Evolutionary conservation across 2,329 filamentous ascomycete species (phyloP).

Genomic region (Grosmannia serpens): DNA sequence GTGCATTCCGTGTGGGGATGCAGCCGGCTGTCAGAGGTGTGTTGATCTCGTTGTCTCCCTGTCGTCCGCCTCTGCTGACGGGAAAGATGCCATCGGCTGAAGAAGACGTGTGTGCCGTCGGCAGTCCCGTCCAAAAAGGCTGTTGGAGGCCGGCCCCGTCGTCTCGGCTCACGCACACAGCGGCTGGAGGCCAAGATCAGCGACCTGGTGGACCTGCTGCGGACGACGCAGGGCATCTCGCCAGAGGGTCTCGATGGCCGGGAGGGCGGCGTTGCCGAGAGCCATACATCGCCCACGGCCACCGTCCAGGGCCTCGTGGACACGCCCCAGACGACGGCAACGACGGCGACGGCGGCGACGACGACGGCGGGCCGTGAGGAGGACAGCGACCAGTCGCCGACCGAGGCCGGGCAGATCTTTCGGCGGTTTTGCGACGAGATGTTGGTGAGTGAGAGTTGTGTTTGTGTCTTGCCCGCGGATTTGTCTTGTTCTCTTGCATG

Average conservation of each 20-base stretch:
- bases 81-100: slow-evolving; percentile 23
- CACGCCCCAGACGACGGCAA: not conserved
- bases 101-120: slow-evolving; percentile 29
- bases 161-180: slow-evolving; percentile 23
- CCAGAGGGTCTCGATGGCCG: no score
- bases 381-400: slow-evolving; percentile 5
- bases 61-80: not conserved
- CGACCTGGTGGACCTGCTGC: slow-evolving; percentile 33
- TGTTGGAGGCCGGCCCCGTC: slow-evolving; percentile 14
- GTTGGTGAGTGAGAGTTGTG: slow-evolving; percentile 16
- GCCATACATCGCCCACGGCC: not conserved
- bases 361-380: not conserved
- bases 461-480: not conserved
- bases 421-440: slow-evolving; percentile 28
- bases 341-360: not conserved
- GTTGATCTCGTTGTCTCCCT: not conserved
- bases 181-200: slow-evolving; percentile 40
- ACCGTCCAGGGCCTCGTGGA: not conserved
- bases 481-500: not conserved
- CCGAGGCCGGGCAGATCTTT: slow-evolving; percentile 18
- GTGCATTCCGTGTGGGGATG: slow-evolving; percentile 28
- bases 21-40: slow-evolving; percentile 20
- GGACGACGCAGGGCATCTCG: not conserved
- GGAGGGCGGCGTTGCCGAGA: not conserved
- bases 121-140: slow-evolving; percentile 22